Evolutionary conservation across 768 basidiomycete genomes (phyloP).

Genomic region (Cystobasidiopsis lactophilus): DNA sequence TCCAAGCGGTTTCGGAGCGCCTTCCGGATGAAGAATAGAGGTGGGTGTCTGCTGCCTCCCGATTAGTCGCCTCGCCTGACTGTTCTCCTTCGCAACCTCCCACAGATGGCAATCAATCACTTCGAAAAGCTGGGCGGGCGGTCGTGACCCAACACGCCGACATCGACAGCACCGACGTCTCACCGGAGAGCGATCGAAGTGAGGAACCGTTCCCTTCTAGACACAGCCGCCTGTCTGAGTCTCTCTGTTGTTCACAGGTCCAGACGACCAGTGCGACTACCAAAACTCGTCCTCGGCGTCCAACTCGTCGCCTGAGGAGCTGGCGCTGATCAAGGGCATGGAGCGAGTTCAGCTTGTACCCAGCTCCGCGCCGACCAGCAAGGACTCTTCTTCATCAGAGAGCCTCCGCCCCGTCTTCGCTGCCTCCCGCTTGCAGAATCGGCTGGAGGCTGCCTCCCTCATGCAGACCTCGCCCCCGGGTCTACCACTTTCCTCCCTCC

Average conservation of each 20-base stretch:
- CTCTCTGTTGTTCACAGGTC: background rate
- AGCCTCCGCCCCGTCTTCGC: background rate
- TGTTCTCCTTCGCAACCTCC: too few relatives aligned
- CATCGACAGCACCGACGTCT: background rate
- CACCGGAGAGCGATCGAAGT: background rate
- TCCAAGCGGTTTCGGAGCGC: constrained; percentile 7
- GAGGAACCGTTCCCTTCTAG: background rate
- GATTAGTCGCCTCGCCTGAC: too few relatives aligned
- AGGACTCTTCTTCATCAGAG: background rate
- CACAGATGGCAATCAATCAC: background rate
- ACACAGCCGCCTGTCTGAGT: background rate
- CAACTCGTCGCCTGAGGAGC: background rate
- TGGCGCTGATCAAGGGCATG: background rate
- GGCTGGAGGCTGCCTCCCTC: constrained; percentile 1
- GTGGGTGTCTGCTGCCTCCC: too few relatives aligned
- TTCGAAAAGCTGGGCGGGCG: background rate
- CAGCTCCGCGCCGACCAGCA: background rate
- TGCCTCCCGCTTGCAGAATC: background rate
- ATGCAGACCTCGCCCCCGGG: background rate
- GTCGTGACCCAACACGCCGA: background rate
- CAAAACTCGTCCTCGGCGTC: background rate
- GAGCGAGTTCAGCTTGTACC: background rate
- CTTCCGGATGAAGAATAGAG: constrained; percentile 7
- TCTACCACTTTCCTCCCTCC: too few relatives aligned
- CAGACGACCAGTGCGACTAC: background rate